Base-by-base conservation (phyloP, 1,284 basidiomycete species). In the Cryptococcus sp. region DNA sequence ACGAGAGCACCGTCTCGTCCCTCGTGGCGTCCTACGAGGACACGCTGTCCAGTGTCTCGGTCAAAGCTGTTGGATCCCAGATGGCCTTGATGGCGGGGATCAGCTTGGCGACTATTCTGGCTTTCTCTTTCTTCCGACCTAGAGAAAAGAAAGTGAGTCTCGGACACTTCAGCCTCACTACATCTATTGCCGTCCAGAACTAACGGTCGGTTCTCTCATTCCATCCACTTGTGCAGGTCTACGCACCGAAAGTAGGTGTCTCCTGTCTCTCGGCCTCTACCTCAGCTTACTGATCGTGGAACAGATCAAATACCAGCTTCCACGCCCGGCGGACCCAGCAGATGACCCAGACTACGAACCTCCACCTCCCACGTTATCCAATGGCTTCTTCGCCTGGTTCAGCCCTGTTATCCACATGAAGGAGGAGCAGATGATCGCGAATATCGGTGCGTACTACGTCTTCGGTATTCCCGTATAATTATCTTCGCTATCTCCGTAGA, bases 341-440 rank as follows among this genome's bases (percentile, higher is more conserved):
- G 72, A 76, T 44, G 72, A 78, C 57, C 67, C 69, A 17, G 74
- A 75, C 50, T 76, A 75, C 55, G 70, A 73, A 50, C 66, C 74
- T 17, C 77, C 77, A n/a, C 74, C 75, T 16, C 75, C 73, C 15
- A 83, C 85, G 44, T 88, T 93, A 73, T 88, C 88, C 57, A 87
- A 90, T 75, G 87, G 89, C 3, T 79, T 93, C 56, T 85, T 91
- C 50, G 89, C 90, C 54, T 95, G 94, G 95, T 81, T 98, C 1
- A 87, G 87, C 22, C 94, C 95, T 2, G 84, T 98, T 20, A 71
- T 93, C 51, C 84, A 86, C 62, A 88, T 89, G 31, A 88, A 89
- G 69, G 95, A 99, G 77, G 86, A 88, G 27, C 88, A 93, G 66
- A 85, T 98, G 47, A 82, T 98, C 35, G 86, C 90, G 66, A 93